Conservation (phyloP, 345 rosid genomes). For the Excoecaria cochinchinensis region DNA sequence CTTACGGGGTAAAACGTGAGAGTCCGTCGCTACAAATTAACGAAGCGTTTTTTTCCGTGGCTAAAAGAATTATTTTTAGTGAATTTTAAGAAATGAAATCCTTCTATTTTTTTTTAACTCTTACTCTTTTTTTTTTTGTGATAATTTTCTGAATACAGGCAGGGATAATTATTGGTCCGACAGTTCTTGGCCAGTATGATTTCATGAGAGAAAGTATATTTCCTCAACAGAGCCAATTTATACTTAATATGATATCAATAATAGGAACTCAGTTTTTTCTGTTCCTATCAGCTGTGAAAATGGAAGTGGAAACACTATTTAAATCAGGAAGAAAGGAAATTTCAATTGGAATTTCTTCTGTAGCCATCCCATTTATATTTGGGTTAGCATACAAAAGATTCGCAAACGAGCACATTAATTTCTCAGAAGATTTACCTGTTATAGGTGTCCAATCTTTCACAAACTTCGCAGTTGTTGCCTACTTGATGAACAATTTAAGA, state of each 20-base stretch:
- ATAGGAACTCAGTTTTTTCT: constrained; percentile 32
- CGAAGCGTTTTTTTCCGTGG: no score
- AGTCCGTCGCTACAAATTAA: no score
- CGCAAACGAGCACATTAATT: background rate
- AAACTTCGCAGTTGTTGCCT: constrained; percentile 21
- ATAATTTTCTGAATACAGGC: constrained; percentile 27
- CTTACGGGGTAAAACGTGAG: no score
- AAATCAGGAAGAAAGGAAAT: constrained; percentile 25
- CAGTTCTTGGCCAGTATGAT: constrained; percentile 24
- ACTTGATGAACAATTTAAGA: background rate
- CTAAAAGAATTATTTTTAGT: no score
- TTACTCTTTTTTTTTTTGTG: no score
- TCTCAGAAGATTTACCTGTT: background rate
- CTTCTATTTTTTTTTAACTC: background rate
- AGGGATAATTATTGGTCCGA: constrained; percentile 38
- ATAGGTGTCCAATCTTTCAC: constrained; percentile 28
- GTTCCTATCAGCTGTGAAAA: constrained; percentile 34
- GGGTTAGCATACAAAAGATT: background rate
- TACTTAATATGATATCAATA: constrained; percentile 9
- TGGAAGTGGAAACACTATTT: constrained; percentile 23
- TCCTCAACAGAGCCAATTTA: constrained; percentile 16
- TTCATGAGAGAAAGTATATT: constrained; percentile 12
- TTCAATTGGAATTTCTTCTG: constrained; percentile 17
- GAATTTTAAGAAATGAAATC: background rate
- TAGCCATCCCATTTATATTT: background rate